These are phyloP conservation scores for Lathyrus sativus DNA, from an alignment of 306 rosid species.

Conservation along the genomic window DNA sequence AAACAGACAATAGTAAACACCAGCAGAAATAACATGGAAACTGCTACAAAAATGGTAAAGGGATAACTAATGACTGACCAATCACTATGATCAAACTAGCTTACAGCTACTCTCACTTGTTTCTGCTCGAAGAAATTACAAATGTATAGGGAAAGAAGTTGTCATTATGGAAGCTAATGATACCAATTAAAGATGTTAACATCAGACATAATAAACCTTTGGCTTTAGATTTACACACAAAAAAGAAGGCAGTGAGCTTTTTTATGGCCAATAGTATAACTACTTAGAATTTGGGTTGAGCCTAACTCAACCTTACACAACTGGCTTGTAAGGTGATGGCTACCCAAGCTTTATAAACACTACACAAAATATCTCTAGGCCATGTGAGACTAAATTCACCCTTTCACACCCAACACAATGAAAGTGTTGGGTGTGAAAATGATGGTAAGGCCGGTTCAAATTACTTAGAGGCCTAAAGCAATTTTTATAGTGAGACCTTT, in stretches of 20 bases:
- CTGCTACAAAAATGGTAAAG: neutral
- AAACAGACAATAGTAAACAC: neutral
- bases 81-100: slow-evolving; percentile 16
- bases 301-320: no score
- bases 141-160: neutral
- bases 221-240: neutral
- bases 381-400: no score
- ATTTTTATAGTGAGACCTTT: no score
- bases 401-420: no score
- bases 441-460: no score
- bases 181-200: neutral
- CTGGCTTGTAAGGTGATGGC: no score
- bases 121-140: neutral
- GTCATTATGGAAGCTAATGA: slow-evolving; percentile 7
- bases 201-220: neutral
- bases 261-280: slow-evolving; percentile 1
- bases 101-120: slow-evolving; percentile 11
- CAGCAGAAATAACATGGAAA: neutral
- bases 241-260: neutral
- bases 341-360: no score
- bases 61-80: slow-evolving; percentile 9
- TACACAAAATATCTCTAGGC: no score
- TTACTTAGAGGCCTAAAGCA: no score
- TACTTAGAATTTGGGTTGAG: neutral
- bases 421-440: no score